Conservation (phyloP, 208 protist species). For the Leishmania martiniquensis region DNA sequence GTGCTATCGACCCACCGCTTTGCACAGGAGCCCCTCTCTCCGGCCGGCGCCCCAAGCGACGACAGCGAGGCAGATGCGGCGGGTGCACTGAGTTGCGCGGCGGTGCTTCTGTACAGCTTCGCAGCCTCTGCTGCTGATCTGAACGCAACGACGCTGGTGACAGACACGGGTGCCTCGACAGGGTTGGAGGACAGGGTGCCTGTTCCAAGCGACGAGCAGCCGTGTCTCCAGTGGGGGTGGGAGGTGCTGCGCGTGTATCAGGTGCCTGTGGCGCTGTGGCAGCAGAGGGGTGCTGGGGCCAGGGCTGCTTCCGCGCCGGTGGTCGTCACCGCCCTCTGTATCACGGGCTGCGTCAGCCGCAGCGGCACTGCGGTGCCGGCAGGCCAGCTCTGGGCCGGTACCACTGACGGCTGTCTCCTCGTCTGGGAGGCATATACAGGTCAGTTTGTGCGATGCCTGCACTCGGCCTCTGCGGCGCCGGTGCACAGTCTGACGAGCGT, state of each 20-base stretch:
- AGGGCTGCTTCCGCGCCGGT: neutral
- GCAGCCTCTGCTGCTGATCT: neutral
- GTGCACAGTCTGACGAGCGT: conserved; percentile 22
- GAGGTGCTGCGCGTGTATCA: conserved; percentile 23
- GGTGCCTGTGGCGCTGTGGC: conserved; percentile 9
- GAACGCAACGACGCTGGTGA: too few relatives aligned
- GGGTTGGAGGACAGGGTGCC: neutral
- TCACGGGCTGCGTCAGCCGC: neutral
- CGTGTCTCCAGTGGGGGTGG: conserved; percentile 5
- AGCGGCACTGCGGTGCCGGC: neutral
- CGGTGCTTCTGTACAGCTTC: neutral
- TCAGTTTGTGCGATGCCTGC: conserved; percentile 34
- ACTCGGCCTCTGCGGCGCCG: conserved; percentile 22
- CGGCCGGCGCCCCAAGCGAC: neutral
- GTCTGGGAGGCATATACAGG: conserved; percentile 40
- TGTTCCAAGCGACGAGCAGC: neutral
- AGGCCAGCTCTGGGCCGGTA: conserved; percentile 45
- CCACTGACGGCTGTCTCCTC: conserved; percentile 33
- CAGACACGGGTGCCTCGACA: neutral
- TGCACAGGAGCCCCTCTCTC: neutral
- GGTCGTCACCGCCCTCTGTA: conserved; percentile 22
- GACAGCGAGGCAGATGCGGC: neutral
- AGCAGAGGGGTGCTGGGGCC: neutral
- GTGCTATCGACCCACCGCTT: conserved; percentile 25
- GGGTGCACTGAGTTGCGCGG: neutral